These are phyloP conservation scores for Malus hybrid DNA, from an alignment of 331 rosid genomes.

Conservation along the genomic window DNA sequence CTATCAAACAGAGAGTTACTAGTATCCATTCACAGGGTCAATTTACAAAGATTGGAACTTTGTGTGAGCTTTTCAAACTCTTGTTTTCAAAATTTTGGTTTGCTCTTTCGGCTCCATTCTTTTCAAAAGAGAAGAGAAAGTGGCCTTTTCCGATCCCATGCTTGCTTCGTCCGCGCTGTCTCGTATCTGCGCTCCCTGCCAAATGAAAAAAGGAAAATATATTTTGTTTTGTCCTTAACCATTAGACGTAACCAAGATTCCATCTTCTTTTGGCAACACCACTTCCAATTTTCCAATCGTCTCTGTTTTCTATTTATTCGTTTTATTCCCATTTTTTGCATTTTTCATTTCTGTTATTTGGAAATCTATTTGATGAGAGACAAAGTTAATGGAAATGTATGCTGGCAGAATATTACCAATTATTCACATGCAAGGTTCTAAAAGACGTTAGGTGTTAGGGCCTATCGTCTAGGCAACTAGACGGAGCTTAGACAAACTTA, in stretches of 20 bases:
- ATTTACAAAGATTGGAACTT: not conserved
- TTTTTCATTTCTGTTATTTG: not conserved
- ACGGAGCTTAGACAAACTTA: rapidly evolving
- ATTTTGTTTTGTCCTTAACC: not conserved
- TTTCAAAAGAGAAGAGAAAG: not conserved
- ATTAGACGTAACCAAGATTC: not conserved
- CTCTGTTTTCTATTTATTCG: not conserved
- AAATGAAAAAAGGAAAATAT: not conserved
- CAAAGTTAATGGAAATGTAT: too few relatives aligned
- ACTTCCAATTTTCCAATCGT: too few relatives aligned
- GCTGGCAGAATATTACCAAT: too few relatives aligned
- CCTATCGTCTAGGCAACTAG: too few relatives aligned
- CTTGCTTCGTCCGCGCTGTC: not conserved
- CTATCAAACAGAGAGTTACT: too few relatives aligned
- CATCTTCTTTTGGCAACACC: not conserved
- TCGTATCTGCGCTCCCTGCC: not conserved
- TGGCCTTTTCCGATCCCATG: not conserved
- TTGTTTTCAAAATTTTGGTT: too few relatives aligned
- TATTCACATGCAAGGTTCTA: too few relatives aligned
- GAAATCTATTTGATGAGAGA: too few relatives aligned
- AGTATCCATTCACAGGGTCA: too few relatives aligned
- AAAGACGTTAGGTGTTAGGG: too few relatives aligned
- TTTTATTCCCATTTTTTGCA: not conserved
- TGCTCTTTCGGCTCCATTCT: not conserved
- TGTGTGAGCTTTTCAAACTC: not conserved